A percentile compares a stretch with the other conserved stretches of the same genome.
Conservation (phyloP, 1,139 yeast species). For the Geotrichum fermentans region DNA sequence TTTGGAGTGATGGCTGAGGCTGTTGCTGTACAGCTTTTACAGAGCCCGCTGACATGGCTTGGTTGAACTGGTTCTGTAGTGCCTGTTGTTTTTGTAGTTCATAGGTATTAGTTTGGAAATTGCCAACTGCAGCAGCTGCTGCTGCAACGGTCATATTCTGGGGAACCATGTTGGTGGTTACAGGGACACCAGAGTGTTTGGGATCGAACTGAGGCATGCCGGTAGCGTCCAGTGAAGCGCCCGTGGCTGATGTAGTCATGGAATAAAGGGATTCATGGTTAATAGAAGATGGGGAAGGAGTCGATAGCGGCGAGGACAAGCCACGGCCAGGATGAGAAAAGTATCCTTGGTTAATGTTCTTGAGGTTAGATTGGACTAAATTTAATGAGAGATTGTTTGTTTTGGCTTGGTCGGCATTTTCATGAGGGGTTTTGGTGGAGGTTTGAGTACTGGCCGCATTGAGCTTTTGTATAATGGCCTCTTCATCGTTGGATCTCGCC, state of each 20-base stretch:
- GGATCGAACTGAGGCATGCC: constrained; percentile 7
- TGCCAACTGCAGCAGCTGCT: constrained; percentile 6
- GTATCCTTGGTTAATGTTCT: constrained; percentile 3
- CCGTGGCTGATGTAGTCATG: constrained; percentile 7
- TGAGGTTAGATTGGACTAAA: constrained; percentile 10
- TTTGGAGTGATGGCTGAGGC: background rate
- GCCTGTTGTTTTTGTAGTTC: constrained; percentile 10
- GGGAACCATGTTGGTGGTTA: constrained; percentile 2
- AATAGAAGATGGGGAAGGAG: constrained; percentile 16
- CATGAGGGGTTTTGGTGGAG: background rate
- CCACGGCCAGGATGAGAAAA: constrained; percentile 4
- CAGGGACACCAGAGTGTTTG: constrained; percentile 6
- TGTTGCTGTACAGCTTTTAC: constrained; percentile 13
- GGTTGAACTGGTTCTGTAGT: constrained; percentile 9
- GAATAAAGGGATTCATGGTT: constrained; percentile 11
- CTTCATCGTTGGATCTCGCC: constrained; percentile 27
- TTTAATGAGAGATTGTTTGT: constrained; percentile 6
- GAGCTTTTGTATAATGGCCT: constrained; percentile 19
- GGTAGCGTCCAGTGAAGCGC: background rate
- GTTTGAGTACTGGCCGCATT: constrained; percentile 7
- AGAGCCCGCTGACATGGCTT: constrained; percentile 15
- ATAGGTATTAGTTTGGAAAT: constrained; percentile 1
- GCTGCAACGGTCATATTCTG: constrained; percentile 9
- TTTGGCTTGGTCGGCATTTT: background rate
- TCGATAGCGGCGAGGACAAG: constrained; percentile 14